Percentiles rank a stretch among this genome's conserved stretches.
Evolutionary conservation across 306 rosid genomes (phyloP).

Genomic region (Myrica gale): DNA sequence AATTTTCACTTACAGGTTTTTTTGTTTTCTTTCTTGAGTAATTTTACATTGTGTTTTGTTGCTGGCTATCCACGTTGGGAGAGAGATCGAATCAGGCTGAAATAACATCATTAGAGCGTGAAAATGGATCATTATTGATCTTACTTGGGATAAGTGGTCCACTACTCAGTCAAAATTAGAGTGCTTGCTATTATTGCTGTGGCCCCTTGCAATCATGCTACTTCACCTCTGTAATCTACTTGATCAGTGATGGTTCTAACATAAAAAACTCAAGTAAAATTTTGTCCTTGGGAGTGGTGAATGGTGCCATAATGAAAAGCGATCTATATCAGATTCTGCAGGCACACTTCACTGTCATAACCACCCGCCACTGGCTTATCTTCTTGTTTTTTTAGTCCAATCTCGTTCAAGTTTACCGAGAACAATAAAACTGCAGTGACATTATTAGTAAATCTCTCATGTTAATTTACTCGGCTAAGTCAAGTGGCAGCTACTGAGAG

Average conservation of each 20-base stretch:
- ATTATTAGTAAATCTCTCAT: neutral
- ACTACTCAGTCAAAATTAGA: conserved; percentile 36
- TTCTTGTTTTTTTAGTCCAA: neutral
- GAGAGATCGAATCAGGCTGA: conserved; percentile 40
- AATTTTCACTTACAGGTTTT: neutral
- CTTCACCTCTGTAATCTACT: conserved; percentile 28
- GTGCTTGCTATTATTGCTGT: conserved; percentile 41
- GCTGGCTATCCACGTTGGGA: conserved; percentile 32
- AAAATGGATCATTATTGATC: conserved; percentile 27
- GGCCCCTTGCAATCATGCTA: conserved; percentile 40
- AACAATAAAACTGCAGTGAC: neutral
- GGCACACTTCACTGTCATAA: conserved; percentile 18
- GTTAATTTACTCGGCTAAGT: too few species aligned
- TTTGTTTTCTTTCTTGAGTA: neutral
- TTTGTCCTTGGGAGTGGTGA: conserved; percentile 34
- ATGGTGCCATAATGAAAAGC: conserved; percentile 36
- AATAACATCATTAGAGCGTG: conserved; percentile 22
- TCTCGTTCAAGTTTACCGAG: neutral
- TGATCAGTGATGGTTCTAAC: conserved; percentile 31
- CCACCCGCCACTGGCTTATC: conserved; percentile 9
- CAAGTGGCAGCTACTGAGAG: too few species aligned
- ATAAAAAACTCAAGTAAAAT: conserved; percentile 34
- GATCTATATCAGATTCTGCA: conserved; percentile 21
- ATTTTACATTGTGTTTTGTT: conserved; percentile 21
- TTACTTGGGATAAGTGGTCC: conserved; percentile 27